These are phyloP conservation scores for Globisporangium viniferum DNA, from an alignment of 352 stramenopile species.

Conservation along the genomic window DNA sequence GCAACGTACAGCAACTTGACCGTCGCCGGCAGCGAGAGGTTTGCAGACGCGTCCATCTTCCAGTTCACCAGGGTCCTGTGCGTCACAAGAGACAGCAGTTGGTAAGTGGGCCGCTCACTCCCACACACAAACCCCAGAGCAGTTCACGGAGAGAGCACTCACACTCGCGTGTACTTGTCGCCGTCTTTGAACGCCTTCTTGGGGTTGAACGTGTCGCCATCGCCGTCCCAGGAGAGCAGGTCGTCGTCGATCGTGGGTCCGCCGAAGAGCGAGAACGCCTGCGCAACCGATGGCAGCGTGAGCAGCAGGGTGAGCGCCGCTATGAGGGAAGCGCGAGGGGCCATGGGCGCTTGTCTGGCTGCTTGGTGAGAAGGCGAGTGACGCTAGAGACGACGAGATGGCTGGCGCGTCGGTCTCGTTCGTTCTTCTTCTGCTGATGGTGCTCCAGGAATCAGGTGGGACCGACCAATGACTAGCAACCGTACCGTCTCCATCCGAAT, in stretches of 20 bases:
- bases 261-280: slow-evolving; percentile 40
- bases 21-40: slow-evolving; percentile 45
- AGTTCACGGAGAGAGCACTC: background rate
- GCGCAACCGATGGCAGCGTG: slow-evolving; percentile 8
- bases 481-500: slow-evolving; percentile 4
- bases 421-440: slow-evolving; percentile 4
- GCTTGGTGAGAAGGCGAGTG: background rate
- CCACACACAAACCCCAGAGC: background rate
- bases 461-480: background rate
- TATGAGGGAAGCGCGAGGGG: background rate
- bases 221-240: slow-evolving; percentile 49
- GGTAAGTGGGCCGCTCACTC: background rate
- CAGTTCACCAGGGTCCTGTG: slow-evolving; percentile 59
- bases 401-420: background rate
- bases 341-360: background rate
- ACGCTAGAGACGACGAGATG: background rate
- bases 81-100: background rate
- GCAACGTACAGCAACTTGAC: slow-evolving; percentile 48
- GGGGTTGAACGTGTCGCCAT: slow-evolving; percentile 43
- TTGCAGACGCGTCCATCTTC: slow-evolving; percentile 37
- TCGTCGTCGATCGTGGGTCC: slow-evolving; percentile 41
- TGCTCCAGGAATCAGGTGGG: slow-evolving; percentile 9
- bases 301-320: slow-evolving; percentile 1
- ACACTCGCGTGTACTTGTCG: slow-evolving; percentile 56
- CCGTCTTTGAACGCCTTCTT: slow-evolving; percentile 38